Evolutionary conservation across 805 yeast genomes (phyloP).

Genomic region (Lipomyces spencermartinsiae): DNA sequence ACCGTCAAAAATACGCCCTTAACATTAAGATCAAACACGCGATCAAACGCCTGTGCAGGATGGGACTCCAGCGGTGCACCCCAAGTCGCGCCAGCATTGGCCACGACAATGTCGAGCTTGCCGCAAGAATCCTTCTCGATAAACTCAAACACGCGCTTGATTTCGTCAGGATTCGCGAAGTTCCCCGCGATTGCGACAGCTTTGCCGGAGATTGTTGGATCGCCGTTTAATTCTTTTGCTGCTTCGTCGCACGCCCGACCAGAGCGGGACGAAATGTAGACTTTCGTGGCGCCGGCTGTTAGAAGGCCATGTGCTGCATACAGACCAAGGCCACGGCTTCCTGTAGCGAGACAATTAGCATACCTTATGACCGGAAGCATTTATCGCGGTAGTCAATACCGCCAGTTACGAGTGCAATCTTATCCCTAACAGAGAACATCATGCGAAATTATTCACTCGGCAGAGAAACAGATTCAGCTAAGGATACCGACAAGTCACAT

Average conservation of each 20-base stretch:
- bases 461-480: background rate
- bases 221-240: constrained; percentile 48
- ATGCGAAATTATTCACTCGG: background rate
- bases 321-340: constrained; percentile 76
- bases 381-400: constrained; percentile 6
- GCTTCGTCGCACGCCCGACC: constrained; percentile 66
- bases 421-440: constrained; percentile 28
- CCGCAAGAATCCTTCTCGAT: constrained; percentile 49
- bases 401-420: constrained; percentile 35
- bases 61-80: constrained; percentile 68
- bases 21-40: constrained; percentile 67
- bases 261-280: constrained; percentile 70
- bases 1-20: constrained; percentile 72
- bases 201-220: constrained; percentile 39
- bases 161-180: constrained; percentile 58
- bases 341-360: constrained; percentile 41
- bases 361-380: background rate
- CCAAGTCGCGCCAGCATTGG: constrained; percentile 85
- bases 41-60: constrained; percentile 65
- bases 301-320: constrained; percentile 70
- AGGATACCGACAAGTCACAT: background rate
- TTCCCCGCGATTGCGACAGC: constrained; percentile 60
- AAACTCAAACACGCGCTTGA: constrained; percentile 52
- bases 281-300: constrained; percentile 64
- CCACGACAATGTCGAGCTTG: constrained; percentile 66